Evolutionary conservation across 371 early-diverging fungal genomes (phyloP).

Genomic region (Mucor racemosus): DNA sequence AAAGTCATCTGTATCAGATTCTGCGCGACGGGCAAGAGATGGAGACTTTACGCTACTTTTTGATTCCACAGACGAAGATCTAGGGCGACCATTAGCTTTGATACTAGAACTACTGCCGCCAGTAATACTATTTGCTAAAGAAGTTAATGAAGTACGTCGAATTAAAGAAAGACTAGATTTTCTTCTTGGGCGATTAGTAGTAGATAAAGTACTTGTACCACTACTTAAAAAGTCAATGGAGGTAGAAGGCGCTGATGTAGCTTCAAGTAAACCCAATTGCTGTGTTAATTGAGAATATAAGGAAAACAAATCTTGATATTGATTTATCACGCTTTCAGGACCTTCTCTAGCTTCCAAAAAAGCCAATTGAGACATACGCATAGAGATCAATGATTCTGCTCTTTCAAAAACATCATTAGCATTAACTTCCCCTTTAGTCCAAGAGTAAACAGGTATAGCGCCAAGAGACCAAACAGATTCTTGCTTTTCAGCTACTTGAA

Average conservation of each 20-base stretch:
- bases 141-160: conserved; percentile 15
- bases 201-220: neutral
- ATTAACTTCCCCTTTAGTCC: conserved; percentile 23
- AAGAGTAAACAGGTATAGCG: conserved; percentile 27
- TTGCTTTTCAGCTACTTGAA: conserved; percentile 22
- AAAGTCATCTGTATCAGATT: conserved; percentile 15
- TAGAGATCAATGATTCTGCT: conserved; percentile 30
- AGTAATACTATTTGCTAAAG: neutral
- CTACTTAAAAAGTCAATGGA: neutral
- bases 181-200: neutral
- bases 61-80: conserved; percentile 21
- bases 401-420: conserved; percentile 23
- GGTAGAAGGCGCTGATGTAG: neutral
- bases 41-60: neutral
- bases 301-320: conserved; percentile 62
- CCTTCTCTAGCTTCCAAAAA: conserved; percentile 45
- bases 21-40: neutral
- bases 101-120: neutral
- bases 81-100: conserved; percentile 1
- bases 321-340: conserved; percentile 53
- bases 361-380: conserved; percentile 30
- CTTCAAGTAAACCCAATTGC: conserved; percentile 8
- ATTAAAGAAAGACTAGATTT: conserved; percentile 19
- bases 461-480: neutral
- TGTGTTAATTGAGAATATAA: conserved; percentile 63